phyloP scores from a whole-genome alignment of 2,329 filamentous ascomycete genomes.

The Verticillium isaacii region DNA sequence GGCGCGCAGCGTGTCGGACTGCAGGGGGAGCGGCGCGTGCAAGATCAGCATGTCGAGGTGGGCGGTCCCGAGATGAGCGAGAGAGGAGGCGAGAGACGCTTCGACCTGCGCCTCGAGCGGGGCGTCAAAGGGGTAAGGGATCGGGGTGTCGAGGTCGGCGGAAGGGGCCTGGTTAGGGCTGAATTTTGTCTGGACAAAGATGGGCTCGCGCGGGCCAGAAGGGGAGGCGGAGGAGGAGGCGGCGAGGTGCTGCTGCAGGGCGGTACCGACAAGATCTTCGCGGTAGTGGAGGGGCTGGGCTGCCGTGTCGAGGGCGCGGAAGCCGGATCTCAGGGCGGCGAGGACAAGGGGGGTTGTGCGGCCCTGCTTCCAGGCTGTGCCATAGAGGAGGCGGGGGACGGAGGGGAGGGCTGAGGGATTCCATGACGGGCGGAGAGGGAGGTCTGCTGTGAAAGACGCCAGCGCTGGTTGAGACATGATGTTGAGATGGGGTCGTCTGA shows the following conservation, averaged over 20 bases:
- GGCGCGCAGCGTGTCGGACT: slow-evolving; percentile 51
- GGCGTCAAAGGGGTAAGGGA: slow-evolving; percentile 59
- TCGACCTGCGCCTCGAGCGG: slow-evolving; percentile 61
- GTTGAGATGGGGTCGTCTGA: not conserved
- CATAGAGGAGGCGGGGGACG: slow-evolving; percentile 62
- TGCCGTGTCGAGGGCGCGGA: slow-evolving; percentile 71
- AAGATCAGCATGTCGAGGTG: slow-evolving; percentile 69
- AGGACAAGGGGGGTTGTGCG: slow-evolving; percentile 63
- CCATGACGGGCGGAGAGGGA: not conserved
- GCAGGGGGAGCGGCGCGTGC: slow-evolving; percentile 49
- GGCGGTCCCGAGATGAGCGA: slow-evolving; percentile 51
- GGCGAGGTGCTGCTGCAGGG: slow-evolving; percentile 39
- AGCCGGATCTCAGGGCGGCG: slow-evolving; percentile 62
- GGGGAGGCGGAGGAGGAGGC: slow-evolving; percentile 3
- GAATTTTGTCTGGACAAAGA: slow-evolving; percentile 73
- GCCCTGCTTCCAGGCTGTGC: slow-evolving; percentile 82
- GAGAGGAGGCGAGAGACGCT: slow-evolving; percentile 62
- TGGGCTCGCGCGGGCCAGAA: slow-evolving; percentile 27
- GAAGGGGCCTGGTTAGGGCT: slow-evolving; percentile 56
- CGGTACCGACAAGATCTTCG: slow-evolving; percentile 65
- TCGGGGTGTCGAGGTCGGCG: slow-evolving; percentile 35
- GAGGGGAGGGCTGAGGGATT: not conserved
- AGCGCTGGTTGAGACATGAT: slow-evolving; percentile 1
- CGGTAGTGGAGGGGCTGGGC: slow-evolving; percentile 75
- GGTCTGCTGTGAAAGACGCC: not conserved